Evolutionary conservation across 1,139 yeast species (phyloP), one percentile per base, ranked within the genome.

Genomic region (Diutina rugosa): DNA sequence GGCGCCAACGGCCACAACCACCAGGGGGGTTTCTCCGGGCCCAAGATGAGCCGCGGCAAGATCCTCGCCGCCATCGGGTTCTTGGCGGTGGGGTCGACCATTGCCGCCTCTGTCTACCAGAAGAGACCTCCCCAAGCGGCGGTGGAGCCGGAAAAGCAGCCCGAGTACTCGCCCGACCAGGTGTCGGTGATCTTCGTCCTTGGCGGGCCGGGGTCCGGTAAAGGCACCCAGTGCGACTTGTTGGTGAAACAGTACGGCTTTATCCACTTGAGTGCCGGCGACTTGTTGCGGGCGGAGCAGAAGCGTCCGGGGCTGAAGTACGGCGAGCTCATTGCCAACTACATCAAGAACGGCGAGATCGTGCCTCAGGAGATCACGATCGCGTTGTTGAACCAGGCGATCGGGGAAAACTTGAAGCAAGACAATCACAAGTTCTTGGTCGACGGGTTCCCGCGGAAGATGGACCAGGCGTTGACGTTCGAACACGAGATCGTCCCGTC

Each of bases 401-500:
- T 93, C 71, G 67, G 73, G 56, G 85, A 79, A 46, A 74, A 78
- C 56, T 67, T 71, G 57, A 65, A 68, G 16, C 66, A 74, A 45
- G 96, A 95, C 0, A 66, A 69, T 46, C 71, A 67, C 57, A 78
- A 78, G 58, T 93, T 91, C 69, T 74, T 93, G 65, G 82, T 93
- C 57, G 99, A 93, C 69, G 99, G 99, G 1, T 93, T 93, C 80
- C 99, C 99, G 48, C 81, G 99, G 68, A 90, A 91, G 69, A 91
- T 93, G 97, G 99, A 93, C 72, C 99, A 93, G 73, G 98, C 98
- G 0, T 61, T 87, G 55, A 87, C 93, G 44, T 93, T 93, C 69
- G 99, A 93, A 72, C 81, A 87, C 57, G 78, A 83, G 60, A 83
- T 93, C 55, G 91, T 89, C 55, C 81, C 78, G 57, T 82, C 93